Evolutionary conservation across 83 land plant genomes (phyloP).

Genomic region (Isoetes engelmannii): DNA sequence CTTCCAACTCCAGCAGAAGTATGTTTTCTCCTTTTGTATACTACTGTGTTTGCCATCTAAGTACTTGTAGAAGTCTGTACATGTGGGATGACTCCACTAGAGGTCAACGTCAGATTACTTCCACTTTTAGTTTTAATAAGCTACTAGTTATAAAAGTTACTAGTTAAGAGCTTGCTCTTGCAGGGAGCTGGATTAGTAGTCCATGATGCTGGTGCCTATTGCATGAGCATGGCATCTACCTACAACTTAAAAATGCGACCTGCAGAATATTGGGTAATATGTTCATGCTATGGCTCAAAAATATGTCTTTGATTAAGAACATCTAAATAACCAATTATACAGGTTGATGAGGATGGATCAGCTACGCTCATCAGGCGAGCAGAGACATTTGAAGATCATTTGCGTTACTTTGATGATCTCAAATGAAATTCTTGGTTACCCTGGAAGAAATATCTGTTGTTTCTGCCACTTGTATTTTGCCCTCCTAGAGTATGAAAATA

Average conservation of each 20-base stretch:
- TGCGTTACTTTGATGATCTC: slow-evolving; percentile 71
- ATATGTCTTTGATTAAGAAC: neutral
- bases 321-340: neutral
- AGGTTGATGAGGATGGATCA: slow-evolving; percentile 59
- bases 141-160: neutral
- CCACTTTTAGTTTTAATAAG: neutral
- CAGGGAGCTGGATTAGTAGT: slow-evolving; percentile 90
- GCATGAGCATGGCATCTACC: slow-evolving; percentile 99
- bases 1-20: slow-evolving; percentile 73
- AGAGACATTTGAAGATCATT: slow-evolving; percentile 78
- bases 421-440: slow-evolving; percentile 18
- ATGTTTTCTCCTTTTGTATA: neutral
- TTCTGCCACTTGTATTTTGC: too few relatives aligned
- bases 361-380: slow-evolving; percentile 69
- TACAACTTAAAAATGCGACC: slow-evolving; percentile 98
- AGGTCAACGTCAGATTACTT: too few relatives aligned
- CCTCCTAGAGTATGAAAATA: too few relatives aligned
- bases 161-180: slow-evolving; percentile 2
- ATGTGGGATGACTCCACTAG: too few relatives aligned
- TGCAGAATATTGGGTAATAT: slow-evolving; percentile 85
- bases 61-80: too few relatives aligned
- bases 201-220: slow-evolving; percentile 98
- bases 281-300: too few relatives aligned
- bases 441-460: too few relatives aligned
- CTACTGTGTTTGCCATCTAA: too few relatives aligned